Evolutionary conservation across 768 basidiomycete species (phyloP).

Genomic region (Phlegmacium glaucopus): DNA sequence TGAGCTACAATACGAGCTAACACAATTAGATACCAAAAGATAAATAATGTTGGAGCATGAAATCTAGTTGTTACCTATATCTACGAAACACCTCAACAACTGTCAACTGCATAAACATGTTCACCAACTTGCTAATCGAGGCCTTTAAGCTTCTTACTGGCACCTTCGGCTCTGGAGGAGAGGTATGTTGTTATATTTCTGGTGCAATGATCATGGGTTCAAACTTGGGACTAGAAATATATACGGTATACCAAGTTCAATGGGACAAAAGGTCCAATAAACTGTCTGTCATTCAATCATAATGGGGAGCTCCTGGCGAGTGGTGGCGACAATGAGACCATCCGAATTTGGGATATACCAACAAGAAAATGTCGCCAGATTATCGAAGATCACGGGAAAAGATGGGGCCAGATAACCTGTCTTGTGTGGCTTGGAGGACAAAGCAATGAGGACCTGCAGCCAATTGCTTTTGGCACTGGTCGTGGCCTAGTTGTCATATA

Average conservation of each 20-base stretch:
- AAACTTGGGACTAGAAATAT: too few relatives aligned
- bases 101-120: too few relatives aligned
- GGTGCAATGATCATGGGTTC: too few relatives aligned
- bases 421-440: not conserved
- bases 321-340: not conserved
- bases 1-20: too few relatives aligned
- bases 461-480: constrained; percentile 1
- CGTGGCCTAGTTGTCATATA: constrained; percentile 1
- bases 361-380: not conserved
- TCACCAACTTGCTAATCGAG: too few relatives aligned
- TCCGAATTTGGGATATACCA: constrained; percentile 1
- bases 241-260: not conserved
- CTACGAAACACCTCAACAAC: too few relatives aligned
- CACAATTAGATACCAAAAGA: too few relatives aligned
- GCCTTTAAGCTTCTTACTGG: too few relatives aligned
- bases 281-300: not conserved
- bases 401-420: constrained; percentile 6
- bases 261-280: constrained; percentile 1
- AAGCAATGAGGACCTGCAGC: constrained; percentile 3
- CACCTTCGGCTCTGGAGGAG: too few relatives aligned
- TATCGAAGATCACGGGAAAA: constrained; percentile 3
- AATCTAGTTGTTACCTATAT: too few relatives aligned
- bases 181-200: too few relatives aligned
- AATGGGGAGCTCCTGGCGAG: constrained; percentile 5
- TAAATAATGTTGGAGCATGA: too few relatives aligned